phyloP scores from a whole-genome alignment of 768 basidiomycete genomes.

The Auricularia sp. region DNA sequence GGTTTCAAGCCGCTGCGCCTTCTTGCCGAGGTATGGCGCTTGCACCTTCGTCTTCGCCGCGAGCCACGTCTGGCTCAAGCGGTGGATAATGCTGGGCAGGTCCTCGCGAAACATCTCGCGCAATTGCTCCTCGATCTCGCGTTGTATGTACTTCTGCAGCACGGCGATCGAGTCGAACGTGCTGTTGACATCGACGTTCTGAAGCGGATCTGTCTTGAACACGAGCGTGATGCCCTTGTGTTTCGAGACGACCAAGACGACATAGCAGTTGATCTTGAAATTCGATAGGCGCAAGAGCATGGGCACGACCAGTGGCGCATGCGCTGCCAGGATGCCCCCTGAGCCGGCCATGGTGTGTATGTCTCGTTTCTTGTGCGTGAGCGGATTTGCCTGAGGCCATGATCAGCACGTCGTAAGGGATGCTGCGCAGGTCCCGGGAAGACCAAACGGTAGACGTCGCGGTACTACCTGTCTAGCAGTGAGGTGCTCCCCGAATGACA shows the following conservation, averaged over 20 bases:
- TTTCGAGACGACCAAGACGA: slow-evolving; percentile 94
- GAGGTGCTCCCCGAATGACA: too few relatives aligned
- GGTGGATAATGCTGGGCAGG: slow-evolving; percentile 91
- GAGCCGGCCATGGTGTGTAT: slow-evolving; percentile 80
- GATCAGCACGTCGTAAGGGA: too few relatives aligned
- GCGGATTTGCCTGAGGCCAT: slow-evolving; percentile 70
- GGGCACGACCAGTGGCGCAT: slow-evolving; percentile 90
- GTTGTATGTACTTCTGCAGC: slow-evolving; percentile 95
- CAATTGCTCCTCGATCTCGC: slow-evolving; percentile 93
- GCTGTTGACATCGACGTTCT: slow-evolving; percentile 94
- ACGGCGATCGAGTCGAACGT: slow-evolving; percentile 98
- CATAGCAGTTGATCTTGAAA: slow-evolving; percentile 88
- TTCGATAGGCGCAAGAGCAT: slow-evolving; percentile 97
- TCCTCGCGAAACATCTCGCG: slow-evolving; percentile 98
- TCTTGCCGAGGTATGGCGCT: slow-evolving; percentile 69
- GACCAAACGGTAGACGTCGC: too few relatives aligned
- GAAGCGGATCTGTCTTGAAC: slow-evolving; percentile 98
- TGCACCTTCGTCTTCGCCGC: slow-evolving; percentile 66
- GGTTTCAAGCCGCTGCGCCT: slow-evolving; percentile 31
- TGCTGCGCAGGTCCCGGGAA: too few relatives aligned
- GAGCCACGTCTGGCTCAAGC: slow-evolving; percentile 92
- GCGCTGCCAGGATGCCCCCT: slow-evolving; percentile 84
- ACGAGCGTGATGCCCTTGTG: slow-evolving; percentile 98
- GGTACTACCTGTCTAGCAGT: too few relatives aligned
- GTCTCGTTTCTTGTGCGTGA: slow-evolving; percentile 86